Base-by-base conservation (phyloP, 177 flowering plant species). In the Tripterygium wilfordii region DNA sequence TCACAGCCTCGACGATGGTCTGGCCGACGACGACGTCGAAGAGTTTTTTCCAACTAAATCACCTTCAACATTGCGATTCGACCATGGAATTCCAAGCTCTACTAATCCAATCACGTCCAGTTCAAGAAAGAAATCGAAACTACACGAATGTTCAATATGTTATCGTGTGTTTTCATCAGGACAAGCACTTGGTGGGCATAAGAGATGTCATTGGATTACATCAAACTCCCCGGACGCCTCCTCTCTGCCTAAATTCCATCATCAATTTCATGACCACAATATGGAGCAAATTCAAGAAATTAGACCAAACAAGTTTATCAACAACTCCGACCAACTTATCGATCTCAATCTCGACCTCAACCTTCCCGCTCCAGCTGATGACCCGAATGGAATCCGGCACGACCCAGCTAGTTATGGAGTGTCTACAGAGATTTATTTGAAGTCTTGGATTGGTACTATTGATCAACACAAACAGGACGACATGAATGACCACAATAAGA, bases 161-260 rank as follows among this genome's bases (percentile, higher is more conserved):
- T 88, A 85, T 41, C 64, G 96, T 37, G 58, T 83, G 6, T 92
- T 92, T 58, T 64, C 78, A 0, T 82, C 96, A 0, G 98, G 96
- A 2, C 96, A 92, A 49, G 98, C 96, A 0, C 54, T 92, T 17
- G 98, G 98, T 0, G 96, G 96, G 1, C 98, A 92, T 61, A 92
- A 92, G 62, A 72, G 98, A 54, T 92, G 98, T 57, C 96, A 92
- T 45, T 91, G 98, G 98, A 73, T 86, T 59, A 86, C 89, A 2
- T 77, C 98, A 1, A 71, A 69, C 36, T 60, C 80, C 0, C 63
- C 74, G 0, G 81, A 78, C n/a, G 35, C 79, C 1, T 22, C 77
- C 2, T 48, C 83, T 0, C 26, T 66, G 4, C 61, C 66, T 2
- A 71, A 63, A 63, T 53, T 72, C 23, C 78, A 75, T 7, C n/a